phyloP scores from a whole-genome alignment of 2,329 filamentous ascomycete species.

The Thyridium curvatum region DNA sequence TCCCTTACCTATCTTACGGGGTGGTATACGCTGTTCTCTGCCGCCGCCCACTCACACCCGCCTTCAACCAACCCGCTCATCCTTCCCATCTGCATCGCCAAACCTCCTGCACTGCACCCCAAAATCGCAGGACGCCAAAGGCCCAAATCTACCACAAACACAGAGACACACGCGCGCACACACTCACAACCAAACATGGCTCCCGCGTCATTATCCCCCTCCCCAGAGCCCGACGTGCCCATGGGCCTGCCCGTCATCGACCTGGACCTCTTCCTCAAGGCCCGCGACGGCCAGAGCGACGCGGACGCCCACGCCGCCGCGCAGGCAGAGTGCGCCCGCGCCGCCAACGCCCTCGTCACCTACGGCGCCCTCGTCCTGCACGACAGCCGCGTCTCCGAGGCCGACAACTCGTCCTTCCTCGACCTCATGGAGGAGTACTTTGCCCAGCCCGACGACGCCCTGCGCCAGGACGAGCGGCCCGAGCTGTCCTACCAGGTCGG shows the following conservation, averaged over 20 bases:
- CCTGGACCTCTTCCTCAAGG: conserved; percentile 48
- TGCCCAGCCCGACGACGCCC: conserved; percentile 42
- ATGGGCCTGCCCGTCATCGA: conserved; percentile 57
- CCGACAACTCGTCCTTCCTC: conserved; percentile 50
- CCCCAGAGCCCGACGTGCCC: no score
- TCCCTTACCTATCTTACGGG: no score
- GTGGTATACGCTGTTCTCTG: no score
- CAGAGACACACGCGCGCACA: no score
- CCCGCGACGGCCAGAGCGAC: conserved; percentile 25
- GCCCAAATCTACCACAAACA: no score
- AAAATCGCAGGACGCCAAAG: no score
- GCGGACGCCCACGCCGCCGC: conserved; percentile 37
- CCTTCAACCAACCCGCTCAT: no score
- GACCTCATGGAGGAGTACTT: conserved; percentile 62
- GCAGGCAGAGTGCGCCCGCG: conserved; percentile 44
- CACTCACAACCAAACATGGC: no score
- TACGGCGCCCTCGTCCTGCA: conserved; percentile 55
- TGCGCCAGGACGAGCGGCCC: conserved; percentile 47
- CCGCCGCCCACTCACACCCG: no score
- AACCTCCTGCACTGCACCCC: no score
- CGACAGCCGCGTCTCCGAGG: conserved; percentile 50
- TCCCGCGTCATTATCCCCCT: no score
- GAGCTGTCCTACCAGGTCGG: conserved; percentile 55
- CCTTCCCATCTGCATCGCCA: no score
- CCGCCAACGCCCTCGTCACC: conserved; percentile 49